Evolutionary conservation across 768 basidiomycete species (phyloP), one percentile per base, ranked within the genome.

Genomic region (Pleurotus eryngii): DNA sequence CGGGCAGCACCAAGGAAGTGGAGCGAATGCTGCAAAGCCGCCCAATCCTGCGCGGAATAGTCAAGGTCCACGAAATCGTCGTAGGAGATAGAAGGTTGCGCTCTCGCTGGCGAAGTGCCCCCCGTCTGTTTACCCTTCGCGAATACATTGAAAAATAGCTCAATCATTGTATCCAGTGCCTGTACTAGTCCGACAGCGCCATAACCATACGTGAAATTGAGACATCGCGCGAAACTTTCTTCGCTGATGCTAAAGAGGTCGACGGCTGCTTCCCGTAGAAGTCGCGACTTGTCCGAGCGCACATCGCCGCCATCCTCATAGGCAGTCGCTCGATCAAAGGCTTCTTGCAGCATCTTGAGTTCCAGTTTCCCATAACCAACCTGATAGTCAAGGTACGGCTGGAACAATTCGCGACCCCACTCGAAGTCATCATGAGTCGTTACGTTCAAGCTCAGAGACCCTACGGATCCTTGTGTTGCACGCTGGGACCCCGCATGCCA

Each of bases 401-500:
- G 94, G 68, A 95, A 97, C 14, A 99, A 75, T 50, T 89, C 87
- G 56, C 87, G 87, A 65, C 98, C 94, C 97, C 97, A 98, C 57
- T 87, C 86, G 62, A 81, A 68, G 27, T 69, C 72, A 46, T 80
- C 77, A 17, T 65, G 54, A 11, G 66, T 47, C 57, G 65, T 38
- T 8, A 66, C 49, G 20, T 66, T 39, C 40, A 66, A 57, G 39
- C 67, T 72, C 11, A 63, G 49, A 45, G 55, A 59, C 12, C 64
- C 59, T 35, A 59, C 42, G 12, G 62, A 61, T 43, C 65, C 64
- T 1, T 74, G 66, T 4, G 71, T 54, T 14, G 67, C 63, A 15
- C 73, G 67, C 51, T 68, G 65, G 57, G 72, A 70, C 39, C 72
- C 74, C 35, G 81, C 71, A 20, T 83, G 76, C 73, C 80, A 79